A percentile compares a stretch with the other conserved stretches of the same genome.
These are phyloP conservation scores for Ichthyophonus hoferi DNA, from an alignment of 208 protist genomes.

Conservation along the genomic window DNA sequence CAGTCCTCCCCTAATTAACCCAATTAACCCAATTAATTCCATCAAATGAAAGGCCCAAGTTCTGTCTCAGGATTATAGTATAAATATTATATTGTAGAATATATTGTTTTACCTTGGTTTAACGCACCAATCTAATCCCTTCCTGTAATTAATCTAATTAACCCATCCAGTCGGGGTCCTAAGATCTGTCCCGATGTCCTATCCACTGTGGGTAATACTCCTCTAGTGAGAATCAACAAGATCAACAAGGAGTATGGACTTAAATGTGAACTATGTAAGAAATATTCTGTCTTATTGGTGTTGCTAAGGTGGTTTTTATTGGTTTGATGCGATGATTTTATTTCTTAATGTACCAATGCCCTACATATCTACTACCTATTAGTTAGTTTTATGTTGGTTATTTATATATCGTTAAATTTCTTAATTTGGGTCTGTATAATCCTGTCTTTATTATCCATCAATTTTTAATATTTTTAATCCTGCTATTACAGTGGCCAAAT, in stretches of 20 bases:
- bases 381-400: background rate
- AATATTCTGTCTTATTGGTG: background rate
- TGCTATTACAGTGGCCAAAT: constrained; percentile 55
- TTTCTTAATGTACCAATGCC: background rate
- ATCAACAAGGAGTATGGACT: constrained; percentile 54
- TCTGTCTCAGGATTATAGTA: too few species aligned
- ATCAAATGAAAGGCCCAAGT: too few species aligned
- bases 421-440: background rate
- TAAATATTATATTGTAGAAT: too few species aligned
- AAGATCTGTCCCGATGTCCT: constrained; percentile 54
- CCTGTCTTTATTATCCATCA: background rate
- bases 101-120: too few species aligned
- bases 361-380: background rate
- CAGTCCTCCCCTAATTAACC: too few species aligned
- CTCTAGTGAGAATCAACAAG: constrained; percentile 64
- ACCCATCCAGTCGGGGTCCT: background rate
- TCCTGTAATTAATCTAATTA: too few species aligned
- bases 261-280: constrained; percentile 65
- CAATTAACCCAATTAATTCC: too few species aligned
- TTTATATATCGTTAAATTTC: background rate
- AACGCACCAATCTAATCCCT: too few species aligned
- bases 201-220: constrained; percentile 59
- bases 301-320: background rate
- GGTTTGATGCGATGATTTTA: background rate
- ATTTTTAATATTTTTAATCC: background rate